A percentile compares a stretch with the other conserved stretches of the same genome.
Evolutionary conservation across 2,329 filamentous ascomycete genomes (phyloP).

Genomic region (Phoma sp.): DNA sequence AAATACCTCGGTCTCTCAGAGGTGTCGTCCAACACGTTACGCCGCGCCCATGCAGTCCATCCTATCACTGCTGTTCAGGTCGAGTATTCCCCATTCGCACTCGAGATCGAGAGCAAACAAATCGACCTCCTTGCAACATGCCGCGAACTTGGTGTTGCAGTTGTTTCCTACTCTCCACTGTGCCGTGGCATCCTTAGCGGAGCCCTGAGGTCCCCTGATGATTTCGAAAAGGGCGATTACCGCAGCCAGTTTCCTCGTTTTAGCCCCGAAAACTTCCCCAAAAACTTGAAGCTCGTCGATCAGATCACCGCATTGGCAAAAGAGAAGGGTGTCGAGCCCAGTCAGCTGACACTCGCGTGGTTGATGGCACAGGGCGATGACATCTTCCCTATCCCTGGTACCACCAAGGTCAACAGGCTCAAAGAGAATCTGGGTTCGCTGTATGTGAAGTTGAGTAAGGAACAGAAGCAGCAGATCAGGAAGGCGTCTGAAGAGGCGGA

Average conservation of each 20-base stretch:
- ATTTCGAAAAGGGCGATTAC: constrained; percentile 51
- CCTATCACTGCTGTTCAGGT: constrained; percentile 59
- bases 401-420: constrained; percentile 39
- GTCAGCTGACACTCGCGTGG: constrained; percentile 63
- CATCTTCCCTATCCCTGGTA: constrained; percentile 65
- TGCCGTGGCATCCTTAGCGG: constrained; percentile 44
- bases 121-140: constrained; percentile 48
- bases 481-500: constrained; percentile 51
- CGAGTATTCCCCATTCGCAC: constrained; percentile 60
- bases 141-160: constrained; percentile 54
- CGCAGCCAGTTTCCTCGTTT: constrained; percentile 51
- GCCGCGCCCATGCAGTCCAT: constrained; percentile 57
- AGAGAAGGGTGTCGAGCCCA: constrained; percentile 62
- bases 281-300: constrained; percentile 47
- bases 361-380: constrained; percentile 54
- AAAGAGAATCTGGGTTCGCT: constrained; percentile 42
- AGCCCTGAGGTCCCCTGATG: constrained; percentile 49
- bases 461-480: constrained; percentile 41
- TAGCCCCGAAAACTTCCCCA: constrained; percentile 48
- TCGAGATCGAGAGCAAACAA: constrained; percentile 55
- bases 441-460: constrained; percentile 36
- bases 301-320: constrained; percentile 40
- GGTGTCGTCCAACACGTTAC: constrained; percentile 54
- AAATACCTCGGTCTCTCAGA: constrained; percentile 57
- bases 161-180: constrained; percentile 51